Base-by-base conservation (phyloP, 768 basidiomycete genomes). In the Pholiota conissans region DNA sequence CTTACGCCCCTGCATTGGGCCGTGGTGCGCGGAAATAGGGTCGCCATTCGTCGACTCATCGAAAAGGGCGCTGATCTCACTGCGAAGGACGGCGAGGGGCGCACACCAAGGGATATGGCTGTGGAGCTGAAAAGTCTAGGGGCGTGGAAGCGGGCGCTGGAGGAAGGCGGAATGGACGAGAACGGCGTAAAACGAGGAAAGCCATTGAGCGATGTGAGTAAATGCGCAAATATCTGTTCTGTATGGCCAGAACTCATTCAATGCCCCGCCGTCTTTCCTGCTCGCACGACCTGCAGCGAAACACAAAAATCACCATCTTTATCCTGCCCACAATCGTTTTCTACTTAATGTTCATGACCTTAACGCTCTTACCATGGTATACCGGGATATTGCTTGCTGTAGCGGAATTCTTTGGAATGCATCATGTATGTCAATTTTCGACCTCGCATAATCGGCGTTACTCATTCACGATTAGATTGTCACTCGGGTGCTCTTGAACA, bases 1-100 rank as follows among this genome's bases (percentile, higher is more conserved):
- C 80, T 99, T 51, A 82, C 93, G 1, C 91, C 96, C 1, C 77
- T 99, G 32, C 97, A 99, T 67, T 98, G 97, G 97, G 95, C 94
- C 2, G 95, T 95, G 29, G 96, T 98, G 4, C 83, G 95, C 55
- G 97, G 95, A n/a, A 96, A 95, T 69, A 80, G 88, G 59, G 79
- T 87, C 47, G 91, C 91, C 66, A 96, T 99, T 49, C 82, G 90
- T 45, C 82, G 89, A 48, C 76, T 99, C 14, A 71, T 97, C 18
- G 91, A 95, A 66, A 90, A 89, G 37, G 96, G 94, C 0, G 91
- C 87, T 0, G 92, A 93, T 67, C 73, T 96, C 20, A 79, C 77
- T 32, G 86, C 87, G 6, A 91, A 90, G 66, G 95, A 97, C 63
- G 83, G 80, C 9, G 86, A 88, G 52, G 91, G 92, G 6, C 85